These are phyloP conservation scores for Apiospora rasikravindrae DNA, from an alignment of 2,329 filamentous ascomycete genomes.

Conservation along the genomic window DNA sequence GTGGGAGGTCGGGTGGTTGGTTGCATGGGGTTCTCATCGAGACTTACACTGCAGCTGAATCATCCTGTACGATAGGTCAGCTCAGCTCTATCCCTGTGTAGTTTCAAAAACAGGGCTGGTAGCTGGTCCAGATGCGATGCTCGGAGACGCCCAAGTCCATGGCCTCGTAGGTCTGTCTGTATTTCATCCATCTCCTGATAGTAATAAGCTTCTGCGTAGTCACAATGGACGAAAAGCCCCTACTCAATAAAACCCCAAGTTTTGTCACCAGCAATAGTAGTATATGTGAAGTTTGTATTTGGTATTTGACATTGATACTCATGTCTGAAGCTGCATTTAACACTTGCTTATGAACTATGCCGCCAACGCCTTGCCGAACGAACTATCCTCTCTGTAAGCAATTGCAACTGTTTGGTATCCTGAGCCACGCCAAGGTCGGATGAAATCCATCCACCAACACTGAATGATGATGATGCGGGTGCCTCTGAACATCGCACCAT, in stretches of 20 bases:
- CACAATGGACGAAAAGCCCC: too few relatives aligned
- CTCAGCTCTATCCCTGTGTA: neutral
- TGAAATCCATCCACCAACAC: neutral
- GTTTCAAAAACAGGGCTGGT: neutral
- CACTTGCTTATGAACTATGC: neutral
- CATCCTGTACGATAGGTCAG: neutral
- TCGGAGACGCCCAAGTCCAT: too few relatives aligned
- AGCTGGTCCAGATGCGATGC: neutral
- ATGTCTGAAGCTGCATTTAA: constrained; percentile 10
- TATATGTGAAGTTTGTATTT: neutral
- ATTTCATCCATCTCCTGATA: too few relatives aligned
- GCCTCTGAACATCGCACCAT: neutral
- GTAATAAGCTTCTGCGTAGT: too few relatives aligned
- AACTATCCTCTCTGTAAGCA: constrained; percentile 7
- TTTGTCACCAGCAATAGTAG: neutral
- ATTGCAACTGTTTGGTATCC: constrained; percentile 16
- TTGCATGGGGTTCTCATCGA: neutral
- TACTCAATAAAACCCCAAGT: too few relatives aligned
- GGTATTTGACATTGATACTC: constrained; percentile 12
- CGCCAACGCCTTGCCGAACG: constrained; percentile 16
- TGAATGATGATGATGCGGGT: neutral
- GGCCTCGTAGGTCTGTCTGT: too few relatives aligned
- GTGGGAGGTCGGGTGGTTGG: neutral
- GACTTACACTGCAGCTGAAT: neutral
- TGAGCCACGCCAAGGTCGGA: neutral